A percentile compares a stretch with the other conserved stretches of the same genome.
These are phyloP conservation scores for Pleoardoris graminearum DNA, from an alignment of 2,329 filamentous ascomycete species.

Conservation along the genomic window DNA sequence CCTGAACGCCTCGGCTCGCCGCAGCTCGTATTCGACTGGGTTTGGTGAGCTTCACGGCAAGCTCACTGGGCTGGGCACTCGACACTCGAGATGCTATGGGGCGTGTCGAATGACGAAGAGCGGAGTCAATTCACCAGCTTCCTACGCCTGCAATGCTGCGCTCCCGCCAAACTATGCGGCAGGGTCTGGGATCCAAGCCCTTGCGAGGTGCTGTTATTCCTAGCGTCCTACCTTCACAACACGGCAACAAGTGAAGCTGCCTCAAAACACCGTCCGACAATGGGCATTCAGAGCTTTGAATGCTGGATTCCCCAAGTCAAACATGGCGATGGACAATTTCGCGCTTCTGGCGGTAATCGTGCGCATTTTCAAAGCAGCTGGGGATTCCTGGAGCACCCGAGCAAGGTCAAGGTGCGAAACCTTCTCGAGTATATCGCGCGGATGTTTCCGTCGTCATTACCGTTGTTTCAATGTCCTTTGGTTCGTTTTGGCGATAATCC, in stretches of 20 bases:
- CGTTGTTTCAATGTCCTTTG: not conserved
- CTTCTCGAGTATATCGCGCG: not conserved
- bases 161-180: not conserved
- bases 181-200: not conserved
- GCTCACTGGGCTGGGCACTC: not conserved
- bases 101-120: not conserved
- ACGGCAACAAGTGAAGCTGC: not conserved
- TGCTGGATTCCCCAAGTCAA: not conserved
- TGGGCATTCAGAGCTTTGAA: not conserved
- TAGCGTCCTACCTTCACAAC: not conserved
- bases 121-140: not conserved
- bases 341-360: not conserved
- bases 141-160: not conserved
- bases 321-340: not conserved
- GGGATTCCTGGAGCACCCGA: conserved; percentile 1
- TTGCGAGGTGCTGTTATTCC: not conserved
- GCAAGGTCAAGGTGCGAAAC: not conserved
- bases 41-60: not conserved
- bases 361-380: not conserved
- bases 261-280: not conserved
- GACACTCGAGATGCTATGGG: not conserved
- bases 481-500: not conserved
- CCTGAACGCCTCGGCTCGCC: not conserved
- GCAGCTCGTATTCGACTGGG: not conserved
- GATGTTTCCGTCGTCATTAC: not conserved